phyloP scores from a whole-genome alignment of 169 alveolate species.

The Plasmodium coatneyi region DNA sequence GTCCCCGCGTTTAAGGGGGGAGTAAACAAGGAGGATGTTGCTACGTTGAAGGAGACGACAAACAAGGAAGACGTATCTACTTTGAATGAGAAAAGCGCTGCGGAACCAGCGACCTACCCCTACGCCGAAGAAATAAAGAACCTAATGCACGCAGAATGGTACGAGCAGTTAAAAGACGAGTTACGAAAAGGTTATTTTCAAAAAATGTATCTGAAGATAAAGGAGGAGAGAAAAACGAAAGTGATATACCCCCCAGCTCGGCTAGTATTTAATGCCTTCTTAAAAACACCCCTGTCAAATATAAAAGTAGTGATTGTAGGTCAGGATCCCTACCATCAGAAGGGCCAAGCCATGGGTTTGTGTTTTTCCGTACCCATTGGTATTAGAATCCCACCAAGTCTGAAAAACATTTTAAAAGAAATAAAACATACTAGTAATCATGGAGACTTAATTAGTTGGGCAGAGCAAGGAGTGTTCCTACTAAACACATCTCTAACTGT shows the following conservation, averaged over 20 bases:
- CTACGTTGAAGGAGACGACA: background rate
- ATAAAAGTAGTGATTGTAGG: constrained; percentile 98
- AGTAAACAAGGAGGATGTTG: background rate
- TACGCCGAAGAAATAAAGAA: constrained; percentile 64
- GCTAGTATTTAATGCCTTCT: constrained; percentile 89
- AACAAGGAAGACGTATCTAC: background rate
- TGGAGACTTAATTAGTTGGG: constrained; percentile 98
- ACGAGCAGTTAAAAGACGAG: constrained; percentile 81
- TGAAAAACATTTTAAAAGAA: constrained; percentile 96
- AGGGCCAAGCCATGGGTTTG: constrained; percentile 98
- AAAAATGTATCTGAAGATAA: constrained; percentile 82
- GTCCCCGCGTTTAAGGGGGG: background rate
- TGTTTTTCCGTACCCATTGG: constrained; percentile 97
- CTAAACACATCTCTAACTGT: constrained; percentile 97
- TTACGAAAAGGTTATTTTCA: constrained; percentile 83
- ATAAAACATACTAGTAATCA: constrained; percentile 88
- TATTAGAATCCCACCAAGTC: constrained; percentile 96
- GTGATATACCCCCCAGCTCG: constrained; percentile 90
- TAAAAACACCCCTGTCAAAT: constrained; percentile 83
- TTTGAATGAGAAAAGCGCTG: background rate
- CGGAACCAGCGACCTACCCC: background rate
- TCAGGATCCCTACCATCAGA: constrained; percentile 98
- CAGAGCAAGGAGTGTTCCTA: constrained; percentile 97
- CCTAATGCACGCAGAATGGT: constrained; percentile 81
- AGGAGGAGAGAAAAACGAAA: constrained; percentile 80